Conservation (phyloP, 2,329 filamentous ascomycete species). For the Scytalidium sp. region DNA sequence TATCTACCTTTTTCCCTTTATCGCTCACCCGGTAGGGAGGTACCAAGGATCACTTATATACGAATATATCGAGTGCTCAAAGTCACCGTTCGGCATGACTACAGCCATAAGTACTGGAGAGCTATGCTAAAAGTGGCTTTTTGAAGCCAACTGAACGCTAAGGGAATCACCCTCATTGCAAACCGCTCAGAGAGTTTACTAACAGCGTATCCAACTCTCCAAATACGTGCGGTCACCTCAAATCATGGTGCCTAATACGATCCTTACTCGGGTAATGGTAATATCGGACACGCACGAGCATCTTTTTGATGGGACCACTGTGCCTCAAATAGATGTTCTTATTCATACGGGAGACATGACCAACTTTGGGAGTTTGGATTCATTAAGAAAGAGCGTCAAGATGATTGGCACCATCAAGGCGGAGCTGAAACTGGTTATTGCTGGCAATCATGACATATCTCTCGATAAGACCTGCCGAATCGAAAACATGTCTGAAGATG, state of each 20-base stretch:
- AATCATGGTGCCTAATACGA: neutral
- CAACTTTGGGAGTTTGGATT: slow-evolving; percentile 20
- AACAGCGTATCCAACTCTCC: too few species aligned
- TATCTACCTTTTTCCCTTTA: too few species aligned
- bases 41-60: too few species aligned
- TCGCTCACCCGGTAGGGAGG: too few species aligned
- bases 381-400: slow-evolving; percentile 23
- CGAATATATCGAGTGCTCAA: too few species aligned
- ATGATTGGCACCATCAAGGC: slow-evolving; percentile 38
- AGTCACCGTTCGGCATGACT: too few species aligned
- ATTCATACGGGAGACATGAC: slow-evolving; percentile 37
- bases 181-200: too few species aligned
- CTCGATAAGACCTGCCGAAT: slow-evolving; percentile 38
- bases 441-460: slow-evolving; percentile 60
- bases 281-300: slow-evolving; percentile 22
- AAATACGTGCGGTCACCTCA: too few species aligned
- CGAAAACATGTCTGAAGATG: slow-evolving; percentile 14
- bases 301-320: slow-evolving; percentile 9
- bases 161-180: too few species aligned
- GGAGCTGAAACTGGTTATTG: slow-evolving; percentile 58
- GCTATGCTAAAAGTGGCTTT: too few species aligned
- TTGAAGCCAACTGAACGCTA: too few species aligned
- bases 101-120: too few species aligned
- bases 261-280: slow-evolving; percentile 5
- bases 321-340: slow-evolving; percentile 29